Evolutionary conservation across 2,329 filamentous ascomycete genomes (phyloP), one percentile per base, ranked within the genome.

Genomic region (Dothidotthia symphoricarpi): DNA sequence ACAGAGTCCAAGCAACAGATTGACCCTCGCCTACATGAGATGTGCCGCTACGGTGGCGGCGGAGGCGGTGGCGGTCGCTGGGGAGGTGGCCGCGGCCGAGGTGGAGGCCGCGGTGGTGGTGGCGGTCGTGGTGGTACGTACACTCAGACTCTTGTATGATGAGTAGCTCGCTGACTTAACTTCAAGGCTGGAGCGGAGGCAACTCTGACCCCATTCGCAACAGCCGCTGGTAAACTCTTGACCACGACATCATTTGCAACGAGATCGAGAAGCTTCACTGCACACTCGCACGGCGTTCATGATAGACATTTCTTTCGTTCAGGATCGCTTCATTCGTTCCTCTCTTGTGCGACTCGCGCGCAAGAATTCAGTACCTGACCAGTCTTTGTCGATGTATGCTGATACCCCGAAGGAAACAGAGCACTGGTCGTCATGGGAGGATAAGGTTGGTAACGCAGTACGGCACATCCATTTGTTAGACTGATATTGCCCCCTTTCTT

Each of bases 1-100:
- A 84, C 84, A 65, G 93, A 98, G 74, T 90, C 93, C 54, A 97
- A 97, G 77, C 93, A 98, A 76, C 85, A 94, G 72, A 90, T 98
- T 70, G 93, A 97, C 63, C 93, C 93, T 64, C 86, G 89, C 69
- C 85, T 98, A 49, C 82, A 83, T 49, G 93, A 98, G 77, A 97
- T 98, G 93, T 83, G 82, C 57, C 86, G 93, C 69, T 97, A 90
- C 67, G 82, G 88, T 54, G 88, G 89, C 49, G 88, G 88, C 41
- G 88, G 88, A 43, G 86, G 86, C 36, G 81, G 85, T 49, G 81
- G 85, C 53, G 68, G 75, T 54, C 78, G 85, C 50, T 83, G 80
- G 60, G 81, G 85, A 61, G 82, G 79, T 59, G 73, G 80, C 54
- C 75, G 86, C 59, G 84, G 84, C 66, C 78, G 84, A 59, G 81